phyloP scores from a whole-genome alignment of 2,329 filamentous ascomycete genomes.

The Phyllosticta citriasiana region DNA sequence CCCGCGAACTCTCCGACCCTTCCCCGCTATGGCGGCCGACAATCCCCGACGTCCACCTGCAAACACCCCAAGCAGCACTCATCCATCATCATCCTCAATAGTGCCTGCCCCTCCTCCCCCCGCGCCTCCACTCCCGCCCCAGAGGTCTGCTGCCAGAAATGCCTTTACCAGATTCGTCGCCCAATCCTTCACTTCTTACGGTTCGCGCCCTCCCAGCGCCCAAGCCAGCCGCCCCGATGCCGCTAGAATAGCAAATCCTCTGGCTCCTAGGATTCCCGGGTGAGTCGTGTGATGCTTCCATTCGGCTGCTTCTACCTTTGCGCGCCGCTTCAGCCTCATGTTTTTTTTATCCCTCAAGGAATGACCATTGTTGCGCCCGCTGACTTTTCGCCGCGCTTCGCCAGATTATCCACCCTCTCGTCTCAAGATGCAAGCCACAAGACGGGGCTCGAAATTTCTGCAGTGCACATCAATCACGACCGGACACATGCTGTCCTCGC shows the following conservation, averaged over 20 bases:
- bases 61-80: background rate
- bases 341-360: background rate
- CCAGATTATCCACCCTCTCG: conserved; percentile 34
- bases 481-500: conserved; percentile 55
- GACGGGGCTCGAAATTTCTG: conserved; percentile 54
- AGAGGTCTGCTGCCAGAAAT: conserved; percentile 17
- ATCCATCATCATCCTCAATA: background rate
- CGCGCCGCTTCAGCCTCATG: background rate
- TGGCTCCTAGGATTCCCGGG: conserved; percentile 27
- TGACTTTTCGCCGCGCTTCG: conserved; percentile 1
- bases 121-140: conserved; percentile 27
- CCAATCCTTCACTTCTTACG: conserved; percentile 41
- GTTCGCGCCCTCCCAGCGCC: conserved; percentile 43
- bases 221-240: conserved; percentile 33
- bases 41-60: conserved; percentile 12
- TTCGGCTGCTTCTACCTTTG: conserved; percentile 7
- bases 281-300: conserved; percentile 18
- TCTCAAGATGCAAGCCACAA: conserved; percentile 50
- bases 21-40: conserved; percentile 17
- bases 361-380: background rate
- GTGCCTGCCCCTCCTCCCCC: conserved; percentile 19
- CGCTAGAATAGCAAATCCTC: conserved; percentile 23
- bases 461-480: conserved; percentile 53
- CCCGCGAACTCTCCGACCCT: background rate
- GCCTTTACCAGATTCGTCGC: conserved; percentile 44